Percentiles rank a stretch among this genome's conserved stretches.
These are phyloP conservation scores for Parasitella parasitica DNA, from an alignment of 371 early-diverging fungal species.

Conservation along the genomic window DNA sequence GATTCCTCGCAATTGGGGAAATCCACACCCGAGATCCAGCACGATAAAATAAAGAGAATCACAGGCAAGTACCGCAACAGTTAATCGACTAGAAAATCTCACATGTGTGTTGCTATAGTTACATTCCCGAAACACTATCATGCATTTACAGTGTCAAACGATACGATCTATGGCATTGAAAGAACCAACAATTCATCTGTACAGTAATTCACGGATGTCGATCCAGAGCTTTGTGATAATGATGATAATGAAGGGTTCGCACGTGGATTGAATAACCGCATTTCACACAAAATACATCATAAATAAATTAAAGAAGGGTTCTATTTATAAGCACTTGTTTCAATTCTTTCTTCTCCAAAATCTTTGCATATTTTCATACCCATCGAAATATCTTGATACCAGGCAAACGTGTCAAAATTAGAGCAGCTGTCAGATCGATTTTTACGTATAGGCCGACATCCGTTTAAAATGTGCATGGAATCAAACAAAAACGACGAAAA, in stretches of 20 bases:
- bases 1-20: slow-evolving; percentile 20
- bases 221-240: not conserved
- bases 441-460: slow-evolving; percentile 20
- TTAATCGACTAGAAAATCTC: not conserved
- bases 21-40: slow-evolving; percentile 10
- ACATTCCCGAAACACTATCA: slow-evolving; percentile 30
- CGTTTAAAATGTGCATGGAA: slow-evolving; percentile 19
- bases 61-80: slow-evolving; percentile 18
- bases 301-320: not conserved
- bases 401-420: not conserved
- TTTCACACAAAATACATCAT: not conserved
- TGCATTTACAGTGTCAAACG: slow-evolving; percentile 31
- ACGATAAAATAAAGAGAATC: slow-evolving; percentile 25
- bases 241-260: not conserved
- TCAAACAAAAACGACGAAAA: slow-evolving; percentile 2
- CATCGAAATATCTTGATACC: not conserved
- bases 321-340: not conserved
- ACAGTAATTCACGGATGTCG: slow-evolving; percentile 6
- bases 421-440: slow-evolving; percentile 9
- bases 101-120: not conserved
- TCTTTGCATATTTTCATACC: not conserved
- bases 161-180: slow-evolving; percentile 34
- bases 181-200: slow-evolving; percentile 7
- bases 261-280: slow-evolving; percentile 10
- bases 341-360: too few species aligned